A percentile compares a stretch with the other conserved stretches of the same genome.
Evolutionary conservation across 2,329 filamentous ascomycete species (phyloP).

Genomic region (Penicillium aurantiogriseum): DNA sequence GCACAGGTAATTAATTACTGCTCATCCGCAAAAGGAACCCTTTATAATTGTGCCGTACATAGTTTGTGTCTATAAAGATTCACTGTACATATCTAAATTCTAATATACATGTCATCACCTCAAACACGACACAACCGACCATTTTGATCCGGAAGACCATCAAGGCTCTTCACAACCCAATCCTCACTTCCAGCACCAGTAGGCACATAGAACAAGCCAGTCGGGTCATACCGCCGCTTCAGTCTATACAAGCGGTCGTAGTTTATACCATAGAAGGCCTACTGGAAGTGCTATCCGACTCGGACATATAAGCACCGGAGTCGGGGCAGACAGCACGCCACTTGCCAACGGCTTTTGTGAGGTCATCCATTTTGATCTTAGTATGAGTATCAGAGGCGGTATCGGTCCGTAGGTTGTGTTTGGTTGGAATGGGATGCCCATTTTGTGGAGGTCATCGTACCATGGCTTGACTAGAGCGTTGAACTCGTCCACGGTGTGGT

Average conservation of each 20-base stretch:
- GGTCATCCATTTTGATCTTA: constrained; percentile 18
- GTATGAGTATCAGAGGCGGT: constrained; percentile 40
- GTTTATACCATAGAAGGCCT: constrained; percentile 32
- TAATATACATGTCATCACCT: background rate
- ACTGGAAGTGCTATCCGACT: constrained; percentile 46
- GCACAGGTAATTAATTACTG: too few species aligned
- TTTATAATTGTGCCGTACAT: background rate
- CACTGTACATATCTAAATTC: background rate
- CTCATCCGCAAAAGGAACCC: background rate
- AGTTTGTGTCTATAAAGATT: background rate
- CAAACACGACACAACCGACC: constrained; percentile 44
- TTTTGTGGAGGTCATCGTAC: constrained; percentile 24
- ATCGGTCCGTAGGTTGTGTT: constrained; percentile 26
- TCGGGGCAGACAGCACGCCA: constrained; percentile 29
- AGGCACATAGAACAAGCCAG: constrained; percentile 49
- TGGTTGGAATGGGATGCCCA: constrained; percentile 27
- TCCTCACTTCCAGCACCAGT: constrained; percentile 55
- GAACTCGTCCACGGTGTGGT: constrained; percentile 29
- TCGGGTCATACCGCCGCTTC: constrained; percentile 55
- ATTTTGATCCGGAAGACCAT: constrained; percentile 30
- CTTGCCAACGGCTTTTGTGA: constrained; percentile 21
- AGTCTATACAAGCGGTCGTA: constrained; percentile 35
- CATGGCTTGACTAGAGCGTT: constrained; percentile 29
- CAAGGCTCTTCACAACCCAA: constrained; percentile 44
- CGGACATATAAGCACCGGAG: constrained; percentile 43